Evolutionary conservation across 129 eudicot species (phyloP).

Genomic region (Arctium lappa): DNA sequence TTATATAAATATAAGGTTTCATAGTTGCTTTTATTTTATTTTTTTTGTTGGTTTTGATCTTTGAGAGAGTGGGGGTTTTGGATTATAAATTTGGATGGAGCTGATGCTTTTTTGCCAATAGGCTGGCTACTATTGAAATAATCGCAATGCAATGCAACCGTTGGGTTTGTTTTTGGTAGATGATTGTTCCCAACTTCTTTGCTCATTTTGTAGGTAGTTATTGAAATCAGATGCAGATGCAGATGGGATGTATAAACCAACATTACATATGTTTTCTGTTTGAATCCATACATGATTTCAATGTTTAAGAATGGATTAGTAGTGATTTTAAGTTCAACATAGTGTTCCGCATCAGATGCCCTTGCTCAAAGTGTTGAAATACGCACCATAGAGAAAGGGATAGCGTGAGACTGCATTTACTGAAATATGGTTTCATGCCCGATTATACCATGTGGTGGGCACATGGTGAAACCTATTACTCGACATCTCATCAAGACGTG

Average conservation of each 20-base stretch:
- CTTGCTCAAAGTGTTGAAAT: too few relatives aligned
- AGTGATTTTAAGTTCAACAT: too few relatives aligned
- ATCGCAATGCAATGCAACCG: constrained; percentile 10
- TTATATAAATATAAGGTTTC: too few relatives aligned
- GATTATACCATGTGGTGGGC: too few relatives aligned
- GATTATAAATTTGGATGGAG: constrained; percentile 17
- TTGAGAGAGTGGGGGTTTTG: constrained; percentile 4
- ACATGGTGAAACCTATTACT: too few relatives aligned
- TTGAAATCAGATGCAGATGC: background rate
- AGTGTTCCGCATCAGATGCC: too few relatives aligned
- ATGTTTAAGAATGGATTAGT: too few relatives aligned
- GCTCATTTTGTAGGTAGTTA: background rate
- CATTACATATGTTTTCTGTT: background rate
- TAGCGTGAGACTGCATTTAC: too few relatives aligned
- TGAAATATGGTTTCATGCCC: too few relatives aligned
- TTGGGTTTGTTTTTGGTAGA: background rate
- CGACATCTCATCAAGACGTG: too few relatives aligned
- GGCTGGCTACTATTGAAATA: background rate
- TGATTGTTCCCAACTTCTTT: background rate
- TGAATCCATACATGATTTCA: background rate
- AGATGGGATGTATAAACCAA: background rate
- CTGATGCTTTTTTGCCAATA: background rate
- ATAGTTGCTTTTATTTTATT: background rate
- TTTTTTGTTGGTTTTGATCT: background rate
- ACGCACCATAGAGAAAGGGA: too few relatives aligned